phyloP scores from a whole-genome alignment of 768 basidiomycete species.

The Rhodotorula diobovata region DNA sequence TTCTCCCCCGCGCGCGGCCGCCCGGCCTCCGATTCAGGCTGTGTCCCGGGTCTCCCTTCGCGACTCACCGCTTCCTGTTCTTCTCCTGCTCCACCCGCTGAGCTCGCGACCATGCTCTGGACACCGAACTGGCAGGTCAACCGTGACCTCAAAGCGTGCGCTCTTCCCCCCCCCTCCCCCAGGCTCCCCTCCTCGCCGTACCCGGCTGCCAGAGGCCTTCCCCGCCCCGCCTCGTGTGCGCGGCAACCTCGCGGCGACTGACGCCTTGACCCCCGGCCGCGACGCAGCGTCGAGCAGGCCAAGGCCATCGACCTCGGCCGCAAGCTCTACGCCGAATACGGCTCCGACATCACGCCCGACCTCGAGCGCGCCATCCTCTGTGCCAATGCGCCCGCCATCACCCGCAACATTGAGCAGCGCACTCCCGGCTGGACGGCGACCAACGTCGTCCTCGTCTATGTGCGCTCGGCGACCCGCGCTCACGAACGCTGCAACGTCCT shows the following conservation, averaged over 20 bases:
- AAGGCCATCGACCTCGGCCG: neutral
- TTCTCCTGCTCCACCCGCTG: neutral
- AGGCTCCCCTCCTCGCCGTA: neutral
- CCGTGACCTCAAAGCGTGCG: conserved; percentile 17
- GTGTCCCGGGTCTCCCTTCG: too few relatives aligned
- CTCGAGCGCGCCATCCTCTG: conserved; percentile 14
- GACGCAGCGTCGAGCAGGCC: neutral
- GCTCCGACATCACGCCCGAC: neutral
- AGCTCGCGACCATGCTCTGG: neutral
- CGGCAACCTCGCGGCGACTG: too few relatives aligned
- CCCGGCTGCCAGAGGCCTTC: too few relatives aligned
- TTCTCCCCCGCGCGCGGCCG: too few relatives aligned
- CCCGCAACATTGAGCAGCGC: conserved; percentile 6
- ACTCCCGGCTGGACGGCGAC: conserved; percentile 32
- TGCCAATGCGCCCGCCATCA: conserved; percentile 5
- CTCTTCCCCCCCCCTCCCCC: neutral
- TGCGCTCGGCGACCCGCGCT: conserved; percentile 15
- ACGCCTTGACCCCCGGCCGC: neutral
- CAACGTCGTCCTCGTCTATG: conserved; percentile 36
- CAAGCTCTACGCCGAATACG: neutral
- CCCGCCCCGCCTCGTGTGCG: too few relatives aligned
- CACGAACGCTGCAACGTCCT: conserved; percentile 33
- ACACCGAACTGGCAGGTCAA: conserved; percentile 11
- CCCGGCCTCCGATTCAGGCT: too few relatives aligned
- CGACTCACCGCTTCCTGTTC: neutral